Evolutionary conservation across 352 stramenopile species (phyloP).

Genomic region (Phytopythium litorale): DNA sequence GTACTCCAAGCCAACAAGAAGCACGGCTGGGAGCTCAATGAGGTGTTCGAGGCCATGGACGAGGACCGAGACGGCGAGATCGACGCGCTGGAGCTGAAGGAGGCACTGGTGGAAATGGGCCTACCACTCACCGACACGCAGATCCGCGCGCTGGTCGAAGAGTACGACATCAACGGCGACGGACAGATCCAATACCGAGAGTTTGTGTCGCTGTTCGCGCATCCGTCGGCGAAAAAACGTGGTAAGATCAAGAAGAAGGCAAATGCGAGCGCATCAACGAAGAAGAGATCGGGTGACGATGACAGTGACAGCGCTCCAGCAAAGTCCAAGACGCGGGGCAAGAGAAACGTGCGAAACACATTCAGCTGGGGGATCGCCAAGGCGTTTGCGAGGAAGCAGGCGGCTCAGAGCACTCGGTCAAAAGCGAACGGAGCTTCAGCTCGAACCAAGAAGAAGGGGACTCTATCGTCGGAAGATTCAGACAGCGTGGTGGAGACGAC

Average conservation of each 20-base stretch:
- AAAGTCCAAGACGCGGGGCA: slow-evolving; percentile 15
- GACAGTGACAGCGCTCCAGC: slow-evolving; percentile 5
- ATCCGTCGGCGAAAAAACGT: slow-evolving; percentile 9
- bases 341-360: slow-evolving; percentile 56
- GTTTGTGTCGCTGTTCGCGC: slow-evolving; percentile 45
- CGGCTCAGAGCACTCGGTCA: slow-evolving; percentile 5
- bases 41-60: slow-evolving; percentile 63
- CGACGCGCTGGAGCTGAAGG: slow-evolving; percentile 47
- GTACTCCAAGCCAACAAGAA: slow-evolving; percentile 29
- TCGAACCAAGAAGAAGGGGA: slow-evolving; percentile 9
- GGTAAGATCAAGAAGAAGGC: slow-evolving; percentile 7
- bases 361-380: slow-evolving; percentile 74
- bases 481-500: slow-evolving; percentile 5
- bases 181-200: slow-evolving; percentile 60
- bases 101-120: slow-evolving; percentile 56
- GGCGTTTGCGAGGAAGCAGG: slow-evolving; percentile 59
- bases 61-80: slow-evolving; percentile 50
- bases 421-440: slow-evolving; percentile 11
- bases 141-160: slow-evolving; percentile 52
- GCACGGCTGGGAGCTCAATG: slow-evolving; percentile 43
- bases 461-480: not conserved
- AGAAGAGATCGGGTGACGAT: slow-evolving; percentile 7
- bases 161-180: slow-evolving; percentile 62
- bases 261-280: not conserved
- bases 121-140: slow-evolving; percentile 64